phyloP scores from a whole-genome alignment of 2,329 filamentous ascomycete genomes.

The Colletotrichum orchidophilum region DNA sequence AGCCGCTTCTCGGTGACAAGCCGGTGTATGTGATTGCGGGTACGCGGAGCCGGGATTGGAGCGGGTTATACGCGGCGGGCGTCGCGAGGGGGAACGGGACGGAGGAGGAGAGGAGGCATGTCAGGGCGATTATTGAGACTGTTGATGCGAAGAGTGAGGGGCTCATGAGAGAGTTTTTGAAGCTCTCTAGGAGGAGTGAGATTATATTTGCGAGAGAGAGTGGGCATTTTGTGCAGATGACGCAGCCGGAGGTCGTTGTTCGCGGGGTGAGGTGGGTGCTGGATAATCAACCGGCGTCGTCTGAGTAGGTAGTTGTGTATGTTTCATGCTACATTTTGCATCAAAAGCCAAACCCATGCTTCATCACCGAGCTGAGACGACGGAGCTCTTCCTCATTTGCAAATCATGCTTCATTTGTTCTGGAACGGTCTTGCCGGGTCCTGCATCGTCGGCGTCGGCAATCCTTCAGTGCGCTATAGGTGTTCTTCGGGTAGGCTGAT shows the following conservation, averaged over 20 bases:
- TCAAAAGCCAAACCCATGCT: no score
- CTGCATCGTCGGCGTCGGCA: no score
- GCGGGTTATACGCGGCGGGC: background rate
- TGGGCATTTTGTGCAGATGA: slow-evolving; percentile 16
- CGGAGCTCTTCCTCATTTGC: no score
- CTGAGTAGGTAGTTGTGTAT: no score
- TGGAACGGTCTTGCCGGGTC: no score
- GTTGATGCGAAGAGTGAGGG: slow-evolving; percentile 5
- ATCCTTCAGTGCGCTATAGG: no score
- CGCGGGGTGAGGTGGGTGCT: slow-evolving; percentile 11
- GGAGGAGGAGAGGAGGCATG: slow-evolving; percentile 12
- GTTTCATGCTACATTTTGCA: no score
- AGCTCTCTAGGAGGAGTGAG: slow-evolving; percentile 7
- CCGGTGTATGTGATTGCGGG: slow-evolving; percentile 13
- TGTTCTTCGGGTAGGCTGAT: no score
- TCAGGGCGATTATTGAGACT: slow-evolving; percentile 6
- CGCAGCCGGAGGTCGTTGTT: slow-evolving; percentile 16
- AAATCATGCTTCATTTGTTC: no score
- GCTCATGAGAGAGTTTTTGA: slow-evolving; percentile 17
- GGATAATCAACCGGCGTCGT: background rate
- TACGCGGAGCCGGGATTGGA: slow-evolving; percentile 10
- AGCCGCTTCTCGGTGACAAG: slow-evolving; percentile 1
- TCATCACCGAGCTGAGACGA: no score
- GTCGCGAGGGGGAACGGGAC: slow-evolving; percentile 16
- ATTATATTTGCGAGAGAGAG: slow-evolving; percentile 1